phyloP scores from a whole-genome alignment of 805 yeast species.

The Zygotorulaspora danielsina region DNA sequence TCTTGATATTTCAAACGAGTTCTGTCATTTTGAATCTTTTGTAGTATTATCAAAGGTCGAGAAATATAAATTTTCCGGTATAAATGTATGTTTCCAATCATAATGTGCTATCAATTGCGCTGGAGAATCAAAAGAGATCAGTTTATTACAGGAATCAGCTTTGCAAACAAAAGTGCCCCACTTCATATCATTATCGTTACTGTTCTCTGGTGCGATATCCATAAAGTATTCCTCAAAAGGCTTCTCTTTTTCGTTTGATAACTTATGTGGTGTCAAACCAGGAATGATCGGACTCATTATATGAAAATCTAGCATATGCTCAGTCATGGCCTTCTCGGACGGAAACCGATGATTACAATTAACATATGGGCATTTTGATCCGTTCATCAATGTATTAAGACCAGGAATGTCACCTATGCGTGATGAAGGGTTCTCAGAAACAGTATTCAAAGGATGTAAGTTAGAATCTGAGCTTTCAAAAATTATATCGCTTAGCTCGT shows the following conservation, averaged over 20 bases:
- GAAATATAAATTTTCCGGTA: constrained; percentile 9
- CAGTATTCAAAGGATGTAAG: background rate
- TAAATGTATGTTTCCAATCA: constrained; percentile 10
- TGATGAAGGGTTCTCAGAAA: background rate
- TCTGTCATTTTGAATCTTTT: no score
- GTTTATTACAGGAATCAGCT: background rate
- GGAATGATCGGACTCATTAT: constrained; percentile 7
- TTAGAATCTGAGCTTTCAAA: background rate
- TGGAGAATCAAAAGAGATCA: constrained; percentile 2
- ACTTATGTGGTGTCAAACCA: background rate
- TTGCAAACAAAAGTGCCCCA: constrained; percentile 4
- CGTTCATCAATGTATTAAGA: background rate
- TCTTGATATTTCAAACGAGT: no score
- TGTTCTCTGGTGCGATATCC: background rate
- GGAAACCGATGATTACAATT: constrained; percentile 3
- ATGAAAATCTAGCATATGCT: constrained; percentile 8
- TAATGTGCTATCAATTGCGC: constrained; percentile 9
- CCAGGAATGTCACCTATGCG: background rate
- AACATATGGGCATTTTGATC: constrained; percentile 5
- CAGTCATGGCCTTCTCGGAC: constrained; percentile 1
- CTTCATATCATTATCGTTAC: background rate
- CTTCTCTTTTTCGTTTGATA: background rate
- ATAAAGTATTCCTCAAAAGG: background rate
- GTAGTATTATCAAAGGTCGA: background rate
- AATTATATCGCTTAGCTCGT: constrained; percentile 1